Percentiles rank a stretch among this genome's conserved stretches.
Evolutionary conservation across 73 alveolate genomes (phyloP).

Genomic region (Paramecium biaurelia): DNA sequence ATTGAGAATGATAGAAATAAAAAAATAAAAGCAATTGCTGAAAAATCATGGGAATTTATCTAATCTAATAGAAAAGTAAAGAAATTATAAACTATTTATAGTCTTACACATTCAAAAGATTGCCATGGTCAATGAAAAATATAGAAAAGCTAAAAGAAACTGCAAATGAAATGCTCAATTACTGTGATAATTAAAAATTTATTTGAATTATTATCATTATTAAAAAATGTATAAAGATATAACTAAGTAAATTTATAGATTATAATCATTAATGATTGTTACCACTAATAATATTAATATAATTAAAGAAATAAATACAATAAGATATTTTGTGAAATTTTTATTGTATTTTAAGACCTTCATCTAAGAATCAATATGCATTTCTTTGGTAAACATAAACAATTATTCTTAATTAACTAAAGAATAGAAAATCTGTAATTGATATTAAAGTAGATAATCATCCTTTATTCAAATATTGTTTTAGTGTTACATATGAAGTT

Average conservation of each 20-base stretch:
- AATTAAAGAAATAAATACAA: background rate
- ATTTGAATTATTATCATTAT: background rate
- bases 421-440: background rate
- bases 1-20: constrained; percentile 3
- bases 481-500: background rate
- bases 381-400: background rate
- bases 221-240: background rate
- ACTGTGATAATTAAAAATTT: constrained; percentile 6
- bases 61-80: background rate
- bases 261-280: background rate
- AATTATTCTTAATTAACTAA: too few species aligned
- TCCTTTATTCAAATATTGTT: background rate
- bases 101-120: background rate
- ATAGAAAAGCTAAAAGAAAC: background rate
- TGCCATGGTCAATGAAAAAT: constrained; percentile 1
- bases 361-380: background rate
- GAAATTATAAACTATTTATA: background rate
- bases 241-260: background rate
- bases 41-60: background rate
- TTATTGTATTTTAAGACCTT: background rate
- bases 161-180: background rate
- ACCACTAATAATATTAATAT: background rate
- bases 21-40: constrained; percentile 8
- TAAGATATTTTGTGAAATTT: background rate
- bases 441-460: too few species aligned